Conservation (phyloP, 2,329 filamentous ascomycete genomes). For the Aaosphaeria arxii region DNA sequence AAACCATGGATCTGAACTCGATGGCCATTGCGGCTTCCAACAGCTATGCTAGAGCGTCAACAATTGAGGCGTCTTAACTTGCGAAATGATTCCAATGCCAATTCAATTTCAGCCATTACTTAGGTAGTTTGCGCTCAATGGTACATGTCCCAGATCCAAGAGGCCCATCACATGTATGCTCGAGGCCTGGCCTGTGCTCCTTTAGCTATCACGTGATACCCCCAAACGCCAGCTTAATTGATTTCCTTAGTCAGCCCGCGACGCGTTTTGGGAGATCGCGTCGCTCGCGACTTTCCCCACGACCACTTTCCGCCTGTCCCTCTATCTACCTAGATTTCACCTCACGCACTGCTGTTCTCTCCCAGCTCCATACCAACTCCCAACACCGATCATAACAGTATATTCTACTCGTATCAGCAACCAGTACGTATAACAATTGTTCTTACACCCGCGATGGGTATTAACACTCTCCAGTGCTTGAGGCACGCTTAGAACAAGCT, state of each 20-base stretch:
- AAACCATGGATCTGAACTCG: too few species aligned
- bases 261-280: background rate
- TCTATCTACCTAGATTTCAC: background rate
- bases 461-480: slow-evolving; percentile 65
- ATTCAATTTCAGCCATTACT: too few species aligned
- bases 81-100: too few species aligned
- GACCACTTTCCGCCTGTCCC: background rate
- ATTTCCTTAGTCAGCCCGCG: background rate
- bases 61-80: too few species aligned
- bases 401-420: background rate
- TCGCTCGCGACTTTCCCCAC: background rate
- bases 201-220: too few species aligned
- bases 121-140: too few species aligned
- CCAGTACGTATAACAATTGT: too few species aligned
- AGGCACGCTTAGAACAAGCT: slow-evolving; percentile 95
- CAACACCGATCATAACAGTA: slow-evolving; percentile 6
- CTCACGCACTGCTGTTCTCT: background rate
- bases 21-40: too few species aligned
- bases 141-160: too few species aligned
- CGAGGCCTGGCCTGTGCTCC: background rate
- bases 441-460: too few species aligned
- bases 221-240: background rate
- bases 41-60: too few species aligned
- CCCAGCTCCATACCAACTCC: background rate
- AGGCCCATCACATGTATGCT: too few species aligned